Conservation (phyloP, 164 flowering plant genomes). For the Aristolochia contorta region DNA sequence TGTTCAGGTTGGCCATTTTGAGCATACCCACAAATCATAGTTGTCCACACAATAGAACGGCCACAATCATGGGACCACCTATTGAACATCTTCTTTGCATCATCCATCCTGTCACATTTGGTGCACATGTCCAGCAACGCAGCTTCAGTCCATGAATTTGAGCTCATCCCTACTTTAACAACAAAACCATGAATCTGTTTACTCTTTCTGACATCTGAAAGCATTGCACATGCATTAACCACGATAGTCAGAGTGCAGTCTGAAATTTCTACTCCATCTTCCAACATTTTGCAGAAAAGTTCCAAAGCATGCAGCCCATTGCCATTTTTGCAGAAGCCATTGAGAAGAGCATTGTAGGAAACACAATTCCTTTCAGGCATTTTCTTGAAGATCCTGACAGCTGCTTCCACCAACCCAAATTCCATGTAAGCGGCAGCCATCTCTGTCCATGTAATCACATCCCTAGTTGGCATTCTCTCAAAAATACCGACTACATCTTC, state of each 20-base stretch:
- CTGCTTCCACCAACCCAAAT: constrained; percentile 53
- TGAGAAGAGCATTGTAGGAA: constrained; percentile 61
- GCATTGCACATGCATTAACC: constrained; percentile 57
- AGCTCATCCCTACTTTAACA: constrained; percentile 47
- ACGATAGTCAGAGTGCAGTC: constrained; percentile 65
- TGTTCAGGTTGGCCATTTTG: constrained; percentile 54
- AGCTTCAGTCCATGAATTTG: constrained; percentile 46
- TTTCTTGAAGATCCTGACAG: constrained; percentile 38
- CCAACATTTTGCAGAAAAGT: constrained; percentile 52
- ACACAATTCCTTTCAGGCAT: constrained; percentile 64
- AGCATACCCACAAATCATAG: constrained; percentile 77
- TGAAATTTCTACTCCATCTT: constrained; percentile 55
- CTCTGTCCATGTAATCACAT: constrained; percentile 70
- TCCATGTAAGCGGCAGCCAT: constrained; percentile 62
- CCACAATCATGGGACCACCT: constrained; percentile 21
- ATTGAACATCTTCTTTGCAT: constrained; percentile 57
- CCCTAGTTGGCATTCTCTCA: constrained; percentile 41
- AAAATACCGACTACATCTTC: constrained; percentile 40
- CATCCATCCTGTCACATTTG: constrained; percentile 60
- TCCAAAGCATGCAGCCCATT: constrained; percentile 25
- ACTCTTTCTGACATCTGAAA: constrained; percentile 30
- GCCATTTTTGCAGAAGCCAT: constrained; percentile 61
- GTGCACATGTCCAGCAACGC: constrained; percentile 81
- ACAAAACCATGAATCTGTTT: constrained; percentile 75
- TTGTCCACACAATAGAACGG: constrained; percentile 45